These are phyloP conservation scores for Cucurbita ficifolia DNA, from an alignment of 306 rosid species.

Conservation along the genomic window DNA sequence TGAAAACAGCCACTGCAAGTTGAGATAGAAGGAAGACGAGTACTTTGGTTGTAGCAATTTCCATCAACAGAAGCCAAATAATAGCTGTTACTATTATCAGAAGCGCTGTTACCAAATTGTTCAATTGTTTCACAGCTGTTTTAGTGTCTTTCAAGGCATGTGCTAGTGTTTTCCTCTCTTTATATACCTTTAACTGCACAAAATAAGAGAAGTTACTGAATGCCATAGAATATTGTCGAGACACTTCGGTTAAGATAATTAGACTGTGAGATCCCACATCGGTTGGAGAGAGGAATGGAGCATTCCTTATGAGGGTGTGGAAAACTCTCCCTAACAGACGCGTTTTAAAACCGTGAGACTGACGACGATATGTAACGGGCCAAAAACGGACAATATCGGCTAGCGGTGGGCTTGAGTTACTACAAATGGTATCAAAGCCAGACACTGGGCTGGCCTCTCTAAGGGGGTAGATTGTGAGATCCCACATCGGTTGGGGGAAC, in stretches of 20 bases:
- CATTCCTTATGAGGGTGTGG: too few relatives aligned
- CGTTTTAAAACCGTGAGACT: too few relatives aligned
- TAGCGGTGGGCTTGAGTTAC: too few relatives aligned
- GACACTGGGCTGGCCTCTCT: too few relatives aligned
- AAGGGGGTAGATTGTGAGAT: too few relatives aligned
- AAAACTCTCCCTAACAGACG: too few relatives aligned
- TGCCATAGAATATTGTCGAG: background rate
- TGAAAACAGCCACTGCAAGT: conserved; percentile 55
- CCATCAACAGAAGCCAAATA: conserved; percentile 81
- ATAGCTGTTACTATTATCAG: conserved; percentile 31
- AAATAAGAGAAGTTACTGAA: background rate
- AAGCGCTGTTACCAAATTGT: conserved; percentile 50
- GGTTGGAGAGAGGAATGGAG: too few relatives aligned
- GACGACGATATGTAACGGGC: too few relatives aligned
- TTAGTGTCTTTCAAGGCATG: conserved; percentile 79
- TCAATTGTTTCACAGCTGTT: conserved; percentile 76
- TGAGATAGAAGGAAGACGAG: conserved; percentile 66
- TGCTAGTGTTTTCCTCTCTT: conserved; percentile 70
- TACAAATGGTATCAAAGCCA: too few relatives aligned
- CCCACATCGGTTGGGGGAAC: too few relatives aligned
- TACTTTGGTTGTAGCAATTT: conserved; percentile 76
- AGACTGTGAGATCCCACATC: too few relatives aligned
- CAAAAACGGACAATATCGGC: too few relatives aligned
- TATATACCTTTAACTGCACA: conserved; percentile 66
- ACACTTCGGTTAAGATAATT: background rate